phyloP scores from a whole-genome alignment of 2,329 filamentous ascomycete species.

The Juglanconis juglandina region DNA sequence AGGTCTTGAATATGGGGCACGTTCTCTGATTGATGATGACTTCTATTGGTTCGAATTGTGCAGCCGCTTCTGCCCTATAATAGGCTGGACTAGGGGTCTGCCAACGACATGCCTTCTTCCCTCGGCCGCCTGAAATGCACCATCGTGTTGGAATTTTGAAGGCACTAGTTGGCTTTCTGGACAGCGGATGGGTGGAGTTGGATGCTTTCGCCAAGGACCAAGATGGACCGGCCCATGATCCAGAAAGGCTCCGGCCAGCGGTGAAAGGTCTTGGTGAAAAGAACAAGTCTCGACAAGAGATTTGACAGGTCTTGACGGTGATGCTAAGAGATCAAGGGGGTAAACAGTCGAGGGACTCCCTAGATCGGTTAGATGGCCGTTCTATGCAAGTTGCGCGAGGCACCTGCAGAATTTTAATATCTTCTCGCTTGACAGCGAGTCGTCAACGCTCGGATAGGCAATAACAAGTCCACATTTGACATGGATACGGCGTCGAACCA shows the following conservation, averaged over 20 bases:
- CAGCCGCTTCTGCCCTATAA: not conserved
- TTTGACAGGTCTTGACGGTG: not conserved
- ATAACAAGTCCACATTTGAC: not conserved
- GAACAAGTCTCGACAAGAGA: not conserved
- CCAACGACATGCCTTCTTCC: slow-evolving; percentile 12
- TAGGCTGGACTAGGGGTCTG: not conserved
- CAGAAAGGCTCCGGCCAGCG: not conserved
- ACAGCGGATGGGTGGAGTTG: not conserved
- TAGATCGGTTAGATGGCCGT: not conserved
- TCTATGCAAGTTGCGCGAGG: not conserved
- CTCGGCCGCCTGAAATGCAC: not conserved
- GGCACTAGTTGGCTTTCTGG: not conserved
- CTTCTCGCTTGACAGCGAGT: not conserved
- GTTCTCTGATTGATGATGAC: not conserved
- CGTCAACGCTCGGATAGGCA: too few relatives aligned
- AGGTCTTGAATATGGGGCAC: slow-evolving; percentile 5
- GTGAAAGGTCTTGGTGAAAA: not conserved
- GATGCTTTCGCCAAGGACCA: not conserved
- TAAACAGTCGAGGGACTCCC: not conserved
- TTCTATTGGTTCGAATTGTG: slow-evolving; percentile 4
- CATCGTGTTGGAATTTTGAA: not conserved
- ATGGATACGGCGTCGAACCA: not conserved
- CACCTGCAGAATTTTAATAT: not conserved
- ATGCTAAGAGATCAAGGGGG: not conserved
- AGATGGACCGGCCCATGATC: not conserved